A percentile compares a stretch with the other conserved stretches of the same genome.
Conservation (phyloP, 306 rosid species). For the Cucumis melo region DNA sequence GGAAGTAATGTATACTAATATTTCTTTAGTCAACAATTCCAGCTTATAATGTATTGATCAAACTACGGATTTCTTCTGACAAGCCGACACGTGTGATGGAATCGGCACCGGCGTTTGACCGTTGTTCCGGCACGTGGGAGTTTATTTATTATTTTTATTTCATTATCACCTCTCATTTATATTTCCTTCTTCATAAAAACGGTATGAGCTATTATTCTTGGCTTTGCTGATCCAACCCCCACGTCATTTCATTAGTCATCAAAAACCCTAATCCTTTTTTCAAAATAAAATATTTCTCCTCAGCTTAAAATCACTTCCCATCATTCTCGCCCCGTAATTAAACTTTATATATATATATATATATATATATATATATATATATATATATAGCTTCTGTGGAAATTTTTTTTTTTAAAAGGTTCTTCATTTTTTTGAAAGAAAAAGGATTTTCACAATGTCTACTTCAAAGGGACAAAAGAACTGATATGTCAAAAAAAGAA, state of each 20-base stretch:
- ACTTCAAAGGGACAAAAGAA: too few species aligned
- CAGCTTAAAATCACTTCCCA: background rate
- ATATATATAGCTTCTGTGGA: background rate
- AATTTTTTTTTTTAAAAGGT: background rate
- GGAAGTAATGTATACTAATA: background rate
- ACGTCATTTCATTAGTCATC: conserved; percentile 2
- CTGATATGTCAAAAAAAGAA: too few species aligned
- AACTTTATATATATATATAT: too few species aligned
- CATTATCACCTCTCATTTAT: too few species aligned
- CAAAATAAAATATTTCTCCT: background rate
- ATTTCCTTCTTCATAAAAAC: background rate
- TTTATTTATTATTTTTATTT: background rate
- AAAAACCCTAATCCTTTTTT: background rate
- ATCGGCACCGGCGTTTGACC: conserved; percentile 83
- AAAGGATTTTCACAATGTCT: too few species aligned
- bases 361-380: too few species aligned
- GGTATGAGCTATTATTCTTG: background rate
- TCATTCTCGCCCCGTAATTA: background rate
- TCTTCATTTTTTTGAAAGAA: background rate
- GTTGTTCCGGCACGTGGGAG: conserved; percentile 37
- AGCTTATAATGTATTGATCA: conserved; percentile 17
- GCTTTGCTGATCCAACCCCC: background rate
- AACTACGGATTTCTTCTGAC: background rate
- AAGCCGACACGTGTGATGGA: conserved; percentile 33
- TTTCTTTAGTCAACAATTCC: conserved; percentile 29